A percentile compares a stretch with the other conserved stretches of the same genome.
Evolutionary conservation across 2,329 filamentous ascomycete species (phyloP).

Genomic region (Hypomyces perniciosus): DNA sequence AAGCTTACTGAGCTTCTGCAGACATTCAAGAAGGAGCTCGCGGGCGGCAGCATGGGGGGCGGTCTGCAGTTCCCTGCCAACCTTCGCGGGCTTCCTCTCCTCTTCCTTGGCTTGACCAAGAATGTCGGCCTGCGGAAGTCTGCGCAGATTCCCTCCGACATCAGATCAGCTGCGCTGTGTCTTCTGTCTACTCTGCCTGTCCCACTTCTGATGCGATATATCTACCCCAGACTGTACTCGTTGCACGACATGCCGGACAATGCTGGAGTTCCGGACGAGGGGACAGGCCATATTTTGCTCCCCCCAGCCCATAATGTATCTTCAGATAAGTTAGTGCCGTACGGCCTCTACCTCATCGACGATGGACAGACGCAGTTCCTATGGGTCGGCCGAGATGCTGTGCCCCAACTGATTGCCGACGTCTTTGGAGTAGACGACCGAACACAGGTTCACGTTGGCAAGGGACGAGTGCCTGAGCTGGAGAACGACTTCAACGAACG

Average conservation of each 20-base stretch:
- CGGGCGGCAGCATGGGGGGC: constrained; percentile 90
- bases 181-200: constrained; percentile 89
- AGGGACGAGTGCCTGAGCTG: constrained; percentile 76
- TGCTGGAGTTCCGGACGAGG: constrained; percentile 75
- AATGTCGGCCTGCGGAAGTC: constrained; percentile 91
- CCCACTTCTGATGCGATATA: constrained; percentile 86
- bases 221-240: constrained; percentile 79
- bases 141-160: constrained; percentile 86
- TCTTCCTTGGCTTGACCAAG: constrained; percentile 94
- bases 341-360: constrained; percentile 92
- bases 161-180: constrained; percentile 87
- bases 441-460: constrained; percentile 82
- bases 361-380: constrained; percentile 97
- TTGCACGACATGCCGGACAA: constrained; percentile 95
- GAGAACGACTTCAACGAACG: constrained; percentile 97
- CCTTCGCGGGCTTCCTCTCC: constrained; percentile 75
- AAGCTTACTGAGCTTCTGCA: constrained; percentile 90
- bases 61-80: constrained; percentile 94
- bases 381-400: constrained; percentile 89
- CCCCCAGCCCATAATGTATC: constrained; percentile 81
- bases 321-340: constrained; percentile 79
- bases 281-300: constrained; percentile 83
- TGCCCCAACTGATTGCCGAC: constrained; percentile 80
- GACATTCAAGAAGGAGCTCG: constrained; percentile 95
- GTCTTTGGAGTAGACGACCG: constrained; percentile 87